Percentiles rank a stretch among this genome's conserved stretches.
Conservation (phyloP, 495 filamentous ascomycete genomes). For the Trichoderma parareesei region DNA sequence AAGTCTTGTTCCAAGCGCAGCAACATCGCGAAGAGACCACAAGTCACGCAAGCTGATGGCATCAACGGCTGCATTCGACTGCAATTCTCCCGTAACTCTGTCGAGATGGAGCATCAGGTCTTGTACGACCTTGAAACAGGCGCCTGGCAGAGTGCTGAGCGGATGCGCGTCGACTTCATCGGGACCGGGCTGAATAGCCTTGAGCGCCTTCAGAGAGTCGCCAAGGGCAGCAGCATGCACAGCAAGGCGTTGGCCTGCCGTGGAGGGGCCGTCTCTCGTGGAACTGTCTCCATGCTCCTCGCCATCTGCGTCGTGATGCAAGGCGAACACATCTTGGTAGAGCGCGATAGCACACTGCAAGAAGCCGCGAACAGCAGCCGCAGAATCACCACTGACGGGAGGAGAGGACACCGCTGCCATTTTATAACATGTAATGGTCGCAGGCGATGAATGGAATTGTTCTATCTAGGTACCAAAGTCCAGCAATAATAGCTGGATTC, state of each 20-base stretch:
- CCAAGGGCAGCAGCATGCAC: not conserved
- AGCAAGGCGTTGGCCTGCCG: not conserved
- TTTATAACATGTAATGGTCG: constrained; percentile 14
- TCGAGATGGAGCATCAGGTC: constrained; percentile 11
- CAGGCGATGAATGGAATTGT: constrained; percentile 6
- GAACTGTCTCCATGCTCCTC: not conserved
- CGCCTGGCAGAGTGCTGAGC: not conserved
- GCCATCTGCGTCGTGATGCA: not conserved
- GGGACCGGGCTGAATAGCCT: not conserved
- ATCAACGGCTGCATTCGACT: too few species aligned
- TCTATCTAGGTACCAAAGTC: constrained; percentile 6
- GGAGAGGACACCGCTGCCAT: constrained; percentile 8
- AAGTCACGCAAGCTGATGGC: not conserved
- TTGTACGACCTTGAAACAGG: constrained; percentile 8
- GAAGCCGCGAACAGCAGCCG: not conserved
- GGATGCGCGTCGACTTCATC: not conserved
- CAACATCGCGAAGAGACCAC: not conserved
- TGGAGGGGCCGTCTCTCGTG: not conserved
- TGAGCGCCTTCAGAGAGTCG: not conserved
- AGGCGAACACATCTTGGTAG: not conserved
- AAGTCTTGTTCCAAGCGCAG: not conserved
- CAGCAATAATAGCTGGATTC: not conserved
- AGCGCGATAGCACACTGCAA: constrained; percentile 2
- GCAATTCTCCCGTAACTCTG: not conserved
- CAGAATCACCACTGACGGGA: not conserved